Conservation (phyloP, 805 yeast species). For the Sugiyamaella chiloensis region DNA sequence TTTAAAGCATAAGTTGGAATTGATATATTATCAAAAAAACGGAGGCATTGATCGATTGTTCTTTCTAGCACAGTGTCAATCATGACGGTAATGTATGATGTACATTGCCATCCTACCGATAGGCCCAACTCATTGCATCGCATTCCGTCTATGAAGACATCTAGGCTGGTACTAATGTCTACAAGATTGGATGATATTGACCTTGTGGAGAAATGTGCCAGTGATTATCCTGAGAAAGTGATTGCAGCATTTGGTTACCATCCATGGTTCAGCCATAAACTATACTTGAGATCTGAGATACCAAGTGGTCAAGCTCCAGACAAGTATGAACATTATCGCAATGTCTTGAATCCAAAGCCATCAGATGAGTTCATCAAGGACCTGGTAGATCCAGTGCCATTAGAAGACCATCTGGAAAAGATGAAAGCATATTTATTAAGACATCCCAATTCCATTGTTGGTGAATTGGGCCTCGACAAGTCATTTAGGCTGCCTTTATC, state of each 20-base stretch:
- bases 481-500: conserved; percentile 65
- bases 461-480: conserved; percentile 91
- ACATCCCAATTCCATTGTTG: conserved; percentile 51
- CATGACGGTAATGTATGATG: conserved; percentile 28
- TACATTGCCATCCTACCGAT: conserved; percentile 42
- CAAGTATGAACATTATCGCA: conserved; percentile 49
- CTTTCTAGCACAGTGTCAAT: neutral
- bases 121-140: conserved; percentile 22
- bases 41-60: neutral
- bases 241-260: conserved; percentile 58
- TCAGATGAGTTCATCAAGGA: conserved; percentile 37
- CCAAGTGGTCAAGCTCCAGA: conserved; percentile 1
- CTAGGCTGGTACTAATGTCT: conserved; percentile 34
- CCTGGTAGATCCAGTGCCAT: conserved; percentile 60
- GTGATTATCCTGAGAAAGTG: conserved; percentile 27
- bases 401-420: conserved; percentile 37
- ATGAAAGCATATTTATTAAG: conserved; percentile 36
- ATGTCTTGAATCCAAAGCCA: conserved; percentile 45
- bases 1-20: neutral
- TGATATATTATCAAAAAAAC: neutral
- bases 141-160: conserved; percentile 20
- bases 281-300: conserved; percentile 34
- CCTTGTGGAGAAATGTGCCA: conserved; percentile 31
- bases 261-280: conserved; percentile 86
- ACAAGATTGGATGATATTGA: conserved; percentile 36